Base-by-base conservation (phyloP, 805 yeast genomes). In the Pichia sporocuriosa region DNA sequence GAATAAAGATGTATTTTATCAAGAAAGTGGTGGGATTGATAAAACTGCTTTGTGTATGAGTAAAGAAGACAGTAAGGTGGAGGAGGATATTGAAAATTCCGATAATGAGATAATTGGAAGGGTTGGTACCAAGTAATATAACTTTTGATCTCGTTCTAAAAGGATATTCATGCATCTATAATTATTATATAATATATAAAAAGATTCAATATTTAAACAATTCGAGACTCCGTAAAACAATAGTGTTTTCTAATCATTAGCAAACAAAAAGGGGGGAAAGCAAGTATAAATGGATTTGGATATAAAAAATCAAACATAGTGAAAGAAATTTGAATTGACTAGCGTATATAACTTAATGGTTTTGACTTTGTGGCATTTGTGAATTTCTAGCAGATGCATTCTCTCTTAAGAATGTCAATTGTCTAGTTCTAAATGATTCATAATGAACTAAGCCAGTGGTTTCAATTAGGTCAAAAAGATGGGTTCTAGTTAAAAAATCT, bases 391-490 rank as follows among this genome's bases (percentile, higher is more conserved):
- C 51, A 47, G 72, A 73, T n/a, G 86, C 88, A 62, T 83, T 87
- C 67, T 90, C 97, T 67, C 90, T 89, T 64, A 93, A 73, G 8
- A 95, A 94, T 46, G 88, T 78, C 63, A 93, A 78, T 68, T 93
- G 98, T 66, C 89, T 88, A 17, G 95, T 73, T 67, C 98, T 81
- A 69, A 89, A 93, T 41, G 79, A 72, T 69, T 93, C 98, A 65
- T 93, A 93, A 63, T 93, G 97, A 41, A 79, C 73, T 51, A 77
- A 70, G 2, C 94, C 70, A 4, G 98, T 93, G 11, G 95, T 79
- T 64, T 93, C 98, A 55, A 93, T 89, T 62, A 93, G 78, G 62
- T 90, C 97, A 63, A 88, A 97, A 57, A 93, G 72, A 63, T 93
- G 97, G 8, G 97, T 87, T 68, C 96, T 80, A 35, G 96, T 87